Evolutionary conservation across 169 alveolate genomes (phyloP), one percentile per base, ranked within the genome.

Genomic region (Plasmodium berghei): DNA sequence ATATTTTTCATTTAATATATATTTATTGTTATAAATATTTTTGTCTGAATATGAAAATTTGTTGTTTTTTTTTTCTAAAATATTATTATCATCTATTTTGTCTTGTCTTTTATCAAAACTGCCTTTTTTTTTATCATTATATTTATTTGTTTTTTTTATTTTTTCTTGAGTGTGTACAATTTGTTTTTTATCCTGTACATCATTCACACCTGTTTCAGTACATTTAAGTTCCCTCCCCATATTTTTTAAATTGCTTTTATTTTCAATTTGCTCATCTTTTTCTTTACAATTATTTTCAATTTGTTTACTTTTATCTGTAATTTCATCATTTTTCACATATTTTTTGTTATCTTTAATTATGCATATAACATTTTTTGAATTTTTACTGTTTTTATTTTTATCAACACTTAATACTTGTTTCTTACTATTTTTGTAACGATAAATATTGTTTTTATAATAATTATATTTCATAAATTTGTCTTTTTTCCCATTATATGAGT

Each of bases 111-210:
- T 10, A 6, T n/a, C 3, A 9, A 54, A 54, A 54, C 18, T 9
- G 18, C 0, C 9, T 56, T 56, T 56, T 56, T 56, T 24, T 14
- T 56, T 16, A 18, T 56, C 24, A 56, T 14, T 18, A 56, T 56
- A 56, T 56, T n/a, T 56, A 20, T n/a, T 56, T 14, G n/a, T 14
- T 12, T 16, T 14, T 5, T 0, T 14, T 52, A 2, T 14, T 52
- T 52, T 2, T 9, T 16, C 18, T 2, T 52, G 42, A 5, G 42
- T 52, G 0, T 16, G 5, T 52, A 2, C 6, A 52, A 8, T 75
- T 26, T 75, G 77, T 40, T 48, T 10, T 46, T 75, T 75, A 58
- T 67, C 24, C n/a, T 55, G 45, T n/a, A 45, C 9, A 42, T 45
- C 54, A n/a, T 42, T 67, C 6, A 62, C 69, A 49, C 64, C 48